Evolutionary conservation across 1,284 basidiomycete genomes (phyloP), one percentile per base, ranked within the genome.

Genomic region (Cutaneotrichosporon dermatis): DNA sequence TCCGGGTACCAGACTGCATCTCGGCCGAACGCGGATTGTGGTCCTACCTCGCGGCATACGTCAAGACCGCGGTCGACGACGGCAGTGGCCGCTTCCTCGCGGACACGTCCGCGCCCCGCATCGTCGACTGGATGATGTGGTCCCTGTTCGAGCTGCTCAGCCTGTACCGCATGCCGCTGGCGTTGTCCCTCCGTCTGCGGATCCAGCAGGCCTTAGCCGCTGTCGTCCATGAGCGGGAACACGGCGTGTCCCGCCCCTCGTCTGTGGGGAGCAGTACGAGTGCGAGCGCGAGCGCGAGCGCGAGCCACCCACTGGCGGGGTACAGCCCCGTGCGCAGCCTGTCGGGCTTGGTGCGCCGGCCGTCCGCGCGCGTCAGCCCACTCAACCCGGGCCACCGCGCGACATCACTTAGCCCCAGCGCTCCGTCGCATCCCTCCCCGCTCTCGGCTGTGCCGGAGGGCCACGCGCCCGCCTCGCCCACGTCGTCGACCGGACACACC

Each of bases 71-170:
- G 13, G 57, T 69, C 7, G 35, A 55, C 7, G 68, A 67, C 42
- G 71, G 66, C n/a, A 56, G 68, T 51, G 70, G 63, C 0, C 53
- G 52, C 13, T 72, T 72, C 59, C 43, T 53, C 40, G 53, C 15
- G 13, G 35, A 45, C 35, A 12, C 42, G 10, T 6, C 40, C 46
- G 9, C 37, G 2, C 70, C 70, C 7, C 58, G 73, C 5, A 51
- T 72, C 2, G 63, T 88, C 4, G 89, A 91, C 71, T 89, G 88
- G 70, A 79, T 85, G 40, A 79, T 86, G 35, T 90, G 88, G 88
- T 88, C 87, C 0, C 70, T 86, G 35, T 79, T 88, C 44, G 87
- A 90, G 68, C 81, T 88, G 55, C 70, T 88, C 6, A 86, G 83
- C 60, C 80, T 85, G 0, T 83, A 83, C 65, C 82, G 84, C 16